Percentiles rank a stretch among this genome's conserved stretches.
These are phyloP conservation scores for Pseudohalonectria lignicola DNA, from an alignment of 2,329 filamentous ascomycete genomes.

Conservation along the genomic window DNA sequence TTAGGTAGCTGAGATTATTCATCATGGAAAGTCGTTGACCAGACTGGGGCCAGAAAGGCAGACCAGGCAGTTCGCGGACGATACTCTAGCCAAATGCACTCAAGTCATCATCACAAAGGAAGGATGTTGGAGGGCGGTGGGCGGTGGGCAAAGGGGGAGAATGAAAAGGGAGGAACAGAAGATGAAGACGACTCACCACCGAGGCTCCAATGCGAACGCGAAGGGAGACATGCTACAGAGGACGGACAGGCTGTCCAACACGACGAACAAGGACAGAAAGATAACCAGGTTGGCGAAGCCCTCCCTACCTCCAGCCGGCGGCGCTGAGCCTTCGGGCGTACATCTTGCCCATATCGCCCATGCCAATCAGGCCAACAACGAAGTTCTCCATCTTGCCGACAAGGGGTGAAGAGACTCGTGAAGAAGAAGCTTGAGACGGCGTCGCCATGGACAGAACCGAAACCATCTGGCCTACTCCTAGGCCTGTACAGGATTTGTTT, in stretches of 20 bases:
- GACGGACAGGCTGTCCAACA: neutral
- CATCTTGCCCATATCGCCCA: constrained; percentile 99
- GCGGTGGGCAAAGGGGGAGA: constrained; percentile 4
- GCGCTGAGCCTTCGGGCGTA: constrained; percentile 80
- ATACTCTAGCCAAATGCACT: constrained; percentile 99
- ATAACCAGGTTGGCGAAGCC: too few relatives aligned
- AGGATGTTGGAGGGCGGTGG: too few relatives aligned
- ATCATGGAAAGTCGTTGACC: constrained; percentile 76
- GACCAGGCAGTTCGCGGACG: constrained; percentile 48
- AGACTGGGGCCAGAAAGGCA: constrained; percentile 64
- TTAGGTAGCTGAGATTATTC: constrained; percentile 99
- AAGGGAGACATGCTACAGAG: neutral
- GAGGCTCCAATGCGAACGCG: neutral
- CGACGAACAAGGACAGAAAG: neutral
- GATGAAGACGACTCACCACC: constrained; percentile 14
- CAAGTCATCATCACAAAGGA: constrained; percentile 97
- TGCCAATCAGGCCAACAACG: constrained; percentile 88
- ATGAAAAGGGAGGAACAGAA: constrained; percentile 4
- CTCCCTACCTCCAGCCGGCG: constrained; percentile 95
- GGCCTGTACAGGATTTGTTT: too few relatives aligned
- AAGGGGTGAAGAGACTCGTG: neutral
- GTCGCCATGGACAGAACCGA: too few relatives aligned
- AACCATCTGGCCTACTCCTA: too few relatives aligned
- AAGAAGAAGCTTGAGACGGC: constrained; percentile 17
- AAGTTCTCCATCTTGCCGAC: constrained; percentile 61